Evolutionary conservation across 2,329 filamentous ascomycete genomes (phyloP).

Genomic region (Exophiala oligosperma): DNA sequence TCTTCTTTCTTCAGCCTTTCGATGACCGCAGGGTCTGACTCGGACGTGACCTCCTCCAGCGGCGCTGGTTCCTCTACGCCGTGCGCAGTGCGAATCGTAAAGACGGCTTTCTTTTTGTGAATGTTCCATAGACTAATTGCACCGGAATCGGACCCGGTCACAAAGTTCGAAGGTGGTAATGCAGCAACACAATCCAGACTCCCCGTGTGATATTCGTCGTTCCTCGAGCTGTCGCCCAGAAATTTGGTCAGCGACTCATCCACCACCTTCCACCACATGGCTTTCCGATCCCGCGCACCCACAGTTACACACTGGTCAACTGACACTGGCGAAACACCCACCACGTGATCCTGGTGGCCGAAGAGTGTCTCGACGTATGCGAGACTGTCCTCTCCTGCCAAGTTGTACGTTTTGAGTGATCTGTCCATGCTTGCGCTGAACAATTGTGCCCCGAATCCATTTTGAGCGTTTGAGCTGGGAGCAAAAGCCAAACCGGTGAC

Average conservation of each 20-base stretch:
- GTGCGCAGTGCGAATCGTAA: constrained; percentile 76
- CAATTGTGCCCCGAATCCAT: constrained; percentile 69
- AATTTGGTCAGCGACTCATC: constrained; percentile 97
- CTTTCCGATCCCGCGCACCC: constrained; percentile 86
- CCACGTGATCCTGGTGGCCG: constrained; percentile 88
- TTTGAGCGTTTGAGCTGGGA: constrained; percentile 62
- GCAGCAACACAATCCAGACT: constrained; percentile 91
- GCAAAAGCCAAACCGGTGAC: constrained; percentile 85
- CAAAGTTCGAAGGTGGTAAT: constrained; percentile 85
- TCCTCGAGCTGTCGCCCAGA: constrained; percentile 66
- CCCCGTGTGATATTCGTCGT: constrained; percentile 65
- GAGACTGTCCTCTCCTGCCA: constrained; percentile 68
- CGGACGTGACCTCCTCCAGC: constrained; percentile 72
- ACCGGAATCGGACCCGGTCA: constrained; percentile 92
- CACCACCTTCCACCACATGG: constrained; percentile 90
- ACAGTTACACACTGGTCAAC: constrained; percentile 90
- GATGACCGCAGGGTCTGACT: constrained; percentile 59
- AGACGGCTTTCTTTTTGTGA: constrained; percentile 92
- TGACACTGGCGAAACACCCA: constrained; percentile 78
- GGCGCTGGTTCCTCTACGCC: constrained; percentile 73
- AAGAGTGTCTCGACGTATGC: constrained; percentile 96
- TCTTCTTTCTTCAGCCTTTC: constrained; percentile 43
- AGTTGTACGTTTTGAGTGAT: constrained; percentile 92
- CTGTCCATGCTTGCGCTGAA: constrained; percentile 90
- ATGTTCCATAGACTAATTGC: constrained; percentile 82